Percentiles rank a stretch among this genome's conserved stretches.
These are phyloP conservation scores for Trichophyton verrucosum DNA, from an alignment of 2,329 filamentous ascomycete species.

Conservation along the genomic window DNA sequence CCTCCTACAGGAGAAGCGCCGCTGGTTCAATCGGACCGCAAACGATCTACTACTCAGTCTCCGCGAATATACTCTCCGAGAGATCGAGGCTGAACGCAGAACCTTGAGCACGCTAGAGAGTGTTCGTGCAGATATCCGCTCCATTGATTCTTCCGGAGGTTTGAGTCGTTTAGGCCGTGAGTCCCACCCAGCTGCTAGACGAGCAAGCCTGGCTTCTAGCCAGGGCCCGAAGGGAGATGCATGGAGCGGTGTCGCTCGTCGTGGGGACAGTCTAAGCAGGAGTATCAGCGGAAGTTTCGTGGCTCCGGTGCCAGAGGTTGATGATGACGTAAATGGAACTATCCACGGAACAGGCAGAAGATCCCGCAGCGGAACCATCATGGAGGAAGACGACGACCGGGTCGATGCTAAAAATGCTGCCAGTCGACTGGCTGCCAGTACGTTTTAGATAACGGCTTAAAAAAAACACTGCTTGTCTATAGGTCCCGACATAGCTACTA, in stretches of 20 bases:
- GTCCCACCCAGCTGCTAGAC: constrained; percentile 61
- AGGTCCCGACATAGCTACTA: not conserved
- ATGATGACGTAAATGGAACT: constrained; percentile 41
- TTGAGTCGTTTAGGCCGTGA: constrained; percentile 83
- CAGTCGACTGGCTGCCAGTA: constrained; percentile 83
- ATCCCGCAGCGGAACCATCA: constrained; percentile 30
- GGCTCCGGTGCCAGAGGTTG: constrained; percentile 51
- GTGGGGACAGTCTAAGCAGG: constrained; percentile 63
- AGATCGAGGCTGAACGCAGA: constrained; percentile 90
- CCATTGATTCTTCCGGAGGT: constrained; percentile 82
- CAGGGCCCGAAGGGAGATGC: constrained; percentile 97
- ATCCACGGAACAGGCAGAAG: constrained; percentile 33
- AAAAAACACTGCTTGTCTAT: not conserved
- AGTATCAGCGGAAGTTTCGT: constrained; percentile 64
- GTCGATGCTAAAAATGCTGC: constrained; percentile 94
- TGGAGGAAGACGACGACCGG: constrained; percentile 71
- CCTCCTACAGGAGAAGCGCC: constrained; percentile 72
- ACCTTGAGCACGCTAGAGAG: constrained; percentile 87
- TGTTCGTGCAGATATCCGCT: constrained; percentile 81
- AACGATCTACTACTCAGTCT: constrained; percentile 73
- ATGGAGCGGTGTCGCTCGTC: constrained; percentile 86
- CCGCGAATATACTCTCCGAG: constrained; percentile 81
- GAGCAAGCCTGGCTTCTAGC: constrained; percentile 67
- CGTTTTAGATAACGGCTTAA: constrained; percentile 52
- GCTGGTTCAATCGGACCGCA: constrained; percentile 79